Conservation (phyloP, 495 filamentous ascomycete genomes). For the Chaetomium fimeti region DNA sequence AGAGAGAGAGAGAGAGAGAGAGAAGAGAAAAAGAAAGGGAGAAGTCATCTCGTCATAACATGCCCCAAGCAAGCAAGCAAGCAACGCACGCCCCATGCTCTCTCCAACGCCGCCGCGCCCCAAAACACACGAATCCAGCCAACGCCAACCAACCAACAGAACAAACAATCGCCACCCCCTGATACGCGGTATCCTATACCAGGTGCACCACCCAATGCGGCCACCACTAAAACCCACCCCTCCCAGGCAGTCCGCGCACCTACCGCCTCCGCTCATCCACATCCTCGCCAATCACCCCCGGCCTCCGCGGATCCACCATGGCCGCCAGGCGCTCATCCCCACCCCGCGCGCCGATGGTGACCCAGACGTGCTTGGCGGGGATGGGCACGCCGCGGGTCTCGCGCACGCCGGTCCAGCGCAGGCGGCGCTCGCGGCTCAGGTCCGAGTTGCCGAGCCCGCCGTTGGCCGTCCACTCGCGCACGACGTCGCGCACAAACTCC, state of each 20-base stretch:
- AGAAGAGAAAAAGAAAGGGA: constrained; percentile 1
- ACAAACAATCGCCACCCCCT: neutral
- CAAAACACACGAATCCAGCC: neutral
- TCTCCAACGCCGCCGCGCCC: constrained; percentile 6
- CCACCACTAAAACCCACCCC: neutral
- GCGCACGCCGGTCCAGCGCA: constrained; percentile 67
- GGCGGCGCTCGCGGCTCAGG: constrained; percentile 49
- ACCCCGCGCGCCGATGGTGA: constrained; percentile 72
- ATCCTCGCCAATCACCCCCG: constrained; percentile 48
- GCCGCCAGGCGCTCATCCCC: constrained; percentile 61
- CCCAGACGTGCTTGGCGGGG: constrained; percentile 74
- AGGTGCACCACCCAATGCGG: too few species aligned
- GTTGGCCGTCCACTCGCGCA: constrained; percentile 70
- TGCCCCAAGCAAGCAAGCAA: neutral
- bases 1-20: neutral
- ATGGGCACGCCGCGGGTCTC: constrained; percentile 59
- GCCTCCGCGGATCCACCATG: constrained; percentile 52
- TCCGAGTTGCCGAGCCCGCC: constrained; percentile 65
- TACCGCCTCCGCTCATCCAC: constrained; percentile 40
- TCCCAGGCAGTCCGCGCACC: neutral
- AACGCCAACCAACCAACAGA: neutral
- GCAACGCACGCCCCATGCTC: neutral
- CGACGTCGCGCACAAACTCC: constrained; percentile 65
- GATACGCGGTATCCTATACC: neutral
- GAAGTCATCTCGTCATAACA: constrained; percentile 16